Conservation (phyloP, 2,329 filamentous ascomycete species). For the Amphichorda felina region DNA sequence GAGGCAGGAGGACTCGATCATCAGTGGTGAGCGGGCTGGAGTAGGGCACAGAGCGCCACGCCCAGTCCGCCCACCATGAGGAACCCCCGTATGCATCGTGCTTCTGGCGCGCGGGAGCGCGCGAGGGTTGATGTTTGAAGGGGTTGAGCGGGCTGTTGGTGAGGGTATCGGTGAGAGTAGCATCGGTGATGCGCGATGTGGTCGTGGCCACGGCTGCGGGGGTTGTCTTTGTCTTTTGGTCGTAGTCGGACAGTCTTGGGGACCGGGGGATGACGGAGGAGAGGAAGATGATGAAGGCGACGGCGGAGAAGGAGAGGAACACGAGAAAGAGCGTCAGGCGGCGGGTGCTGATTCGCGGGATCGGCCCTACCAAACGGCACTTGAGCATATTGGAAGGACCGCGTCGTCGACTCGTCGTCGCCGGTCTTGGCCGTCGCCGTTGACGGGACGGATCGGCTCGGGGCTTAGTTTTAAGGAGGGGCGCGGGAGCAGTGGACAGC, state of each 20-base stretch:
- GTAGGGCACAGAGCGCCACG: conserved; percentile 76
- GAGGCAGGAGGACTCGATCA: conserved; percentile 71
- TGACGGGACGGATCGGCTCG: no score
- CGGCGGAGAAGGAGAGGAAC: conserved; percentile 37
- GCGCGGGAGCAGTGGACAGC: background rate
- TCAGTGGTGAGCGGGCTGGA: conserved; percentile 71
- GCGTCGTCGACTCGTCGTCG: background rate
- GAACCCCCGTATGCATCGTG: conserved; percentile 71
- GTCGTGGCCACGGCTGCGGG: no score
- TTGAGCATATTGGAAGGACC: conserved; percentile 1
- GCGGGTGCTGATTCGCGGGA: conserved; percentile 37
- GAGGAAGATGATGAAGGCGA: conserved; percentile 41
- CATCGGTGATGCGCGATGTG: conserved; percentile 27
- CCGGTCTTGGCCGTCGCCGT: background rate
- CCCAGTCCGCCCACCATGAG: conserved; percentile 81
- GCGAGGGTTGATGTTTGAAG: conserved; percentile 53
- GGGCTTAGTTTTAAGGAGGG: background rate
- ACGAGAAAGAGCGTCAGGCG: conserved; percentile 40
- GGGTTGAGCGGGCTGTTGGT: conserved; percentile 47
- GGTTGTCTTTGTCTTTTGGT: conserved; percentile 24
- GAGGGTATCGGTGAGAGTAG: conserved; percentile 16
- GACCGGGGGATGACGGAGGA: conserved; percentile 34
- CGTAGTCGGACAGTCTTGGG: conserved; percentile 35
- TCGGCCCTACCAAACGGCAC: conserved; percentile 6
- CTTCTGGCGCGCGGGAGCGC: conserved; percentile 61